Conservation (phyloP, 495 filamentous ascomycete species). For the Aspergillus ellipticus region DNA sequence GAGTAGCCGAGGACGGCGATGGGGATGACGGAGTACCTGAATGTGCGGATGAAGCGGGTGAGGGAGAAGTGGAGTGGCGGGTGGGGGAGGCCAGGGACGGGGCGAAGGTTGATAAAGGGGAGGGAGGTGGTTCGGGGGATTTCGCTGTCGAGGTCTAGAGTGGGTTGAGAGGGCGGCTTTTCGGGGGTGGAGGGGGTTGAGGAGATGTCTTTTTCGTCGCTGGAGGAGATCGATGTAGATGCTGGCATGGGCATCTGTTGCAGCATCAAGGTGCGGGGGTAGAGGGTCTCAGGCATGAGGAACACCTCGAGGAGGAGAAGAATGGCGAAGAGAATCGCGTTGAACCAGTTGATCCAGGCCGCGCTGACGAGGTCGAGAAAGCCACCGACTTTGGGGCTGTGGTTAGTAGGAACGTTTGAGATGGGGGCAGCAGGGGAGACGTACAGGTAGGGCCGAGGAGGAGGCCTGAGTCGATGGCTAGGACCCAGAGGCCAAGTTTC, state of each 20-base stretch:
- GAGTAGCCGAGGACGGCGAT: slow-evolving; percentile 49
- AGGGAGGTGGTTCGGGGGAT: slow-evolving; percentile 44
- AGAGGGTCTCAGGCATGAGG: slow-evolving; percentile 59
- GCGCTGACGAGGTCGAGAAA: slow-evolving; percentile 50
- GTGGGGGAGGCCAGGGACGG: slow-evolving; percentile 52
- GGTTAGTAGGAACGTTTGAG: background rate
- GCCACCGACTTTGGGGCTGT: slow-evolving; percentile 45
- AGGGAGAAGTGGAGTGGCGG: slow-evolving; percentile 50
- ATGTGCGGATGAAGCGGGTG: slow-evolving; percentile 46
- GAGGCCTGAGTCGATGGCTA: slow-evolving; percentile 54
- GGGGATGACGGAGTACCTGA: slow-evolving; percentile 42
- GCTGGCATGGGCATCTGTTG: slow-evolving; percentile 23
- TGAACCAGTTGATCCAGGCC: slow-evolving; percentile 58
- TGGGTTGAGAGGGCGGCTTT: too few species aligned
- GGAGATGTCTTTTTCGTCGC: too few species aligned
- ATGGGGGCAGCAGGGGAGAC: background rate
- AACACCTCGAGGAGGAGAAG: slow-evolving; percentile 49
- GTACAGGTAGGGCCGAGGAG: slow-evolving; percentile 50
- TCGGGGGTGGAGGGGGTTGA: slow-evolving; percentile 12
- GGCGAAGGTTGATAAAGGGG: slow-evolving; percentile 45
- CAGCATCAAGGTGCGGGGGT: slow-evolving; percentile 53
- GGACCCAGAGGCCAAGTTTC: slow-evolving; percentile 61
- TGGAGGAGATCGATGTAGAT: slow-evolving; percentile 9
- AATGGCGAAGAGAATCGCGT: slow-evolving; percentile 52
- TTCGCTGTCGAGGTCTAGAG: slow-evolving; percentile 3